Evolutionary conservation across 2,329 filamentous ascomycete species (phyloP), one percentile per base, ranked within the genome.

Genomic region (Cryphonectria radicalis): DNA sequence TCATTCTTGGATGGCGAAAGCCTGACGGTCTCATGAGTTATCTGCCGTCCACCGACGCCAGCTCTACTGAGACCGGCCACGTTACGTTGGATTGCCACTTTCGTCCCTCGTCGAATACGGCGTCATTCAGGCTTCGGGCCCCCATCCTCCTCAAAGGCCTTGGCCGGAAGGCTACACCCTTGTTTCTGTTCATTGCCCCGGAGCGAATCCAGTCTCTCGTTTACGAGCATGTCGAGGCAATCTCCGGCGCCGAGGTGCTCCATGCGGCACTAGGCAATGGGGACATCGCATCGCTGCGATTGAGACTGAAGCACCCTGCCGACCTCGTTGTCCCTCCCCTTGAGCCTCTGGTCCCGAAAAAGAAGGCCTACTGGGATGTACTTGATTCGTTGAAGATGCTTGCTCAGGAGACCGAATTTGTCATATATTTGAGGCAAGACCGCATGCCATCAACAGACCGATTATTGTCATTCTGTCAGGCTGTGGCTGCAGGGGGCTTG

Each of bases 171-270:
- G 37, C 40, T n/a, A 63, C 43, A 2, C 67, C 67, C 8, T 57
- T 69, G 28, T 69, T 69, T 25, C 25, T 69, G 0, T 57, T 69
- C 60, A 57, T 69, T 32, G 67, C 67, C 22, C 67, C 67, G 10
- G 67, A 69, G 59, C 59, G 67, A 13, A 63, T 69, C 7, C 67
- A 69, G 43, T 63, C 67, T n/a, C 50, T 69, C 43, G 42, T 57
- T 3, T 64, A 55, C 28, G 14, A 43, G 6, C 32, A 25, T 22
- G 14, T 35, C 28, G 28, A 64, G 25, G n/a, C 32, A n/a, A 28
- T n/a, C 22, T 63, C 46, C 32, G 35, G 53, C 4, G 14, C 67
- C 6, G 59, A 69, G 6, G 19, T 4, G 25, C 4, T 57, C 46
- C 57, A 28, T 13, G 35, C 50, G 22, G 28, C 37, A 35, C 4